Percentiles rank a stretch among this genome's conserved stretches.
These are phyloP conservation scores for Lactifluus rugatus DNA, from an alignment of 768 basidiomycete genomes.

Conservation along the genomic window DNA sequence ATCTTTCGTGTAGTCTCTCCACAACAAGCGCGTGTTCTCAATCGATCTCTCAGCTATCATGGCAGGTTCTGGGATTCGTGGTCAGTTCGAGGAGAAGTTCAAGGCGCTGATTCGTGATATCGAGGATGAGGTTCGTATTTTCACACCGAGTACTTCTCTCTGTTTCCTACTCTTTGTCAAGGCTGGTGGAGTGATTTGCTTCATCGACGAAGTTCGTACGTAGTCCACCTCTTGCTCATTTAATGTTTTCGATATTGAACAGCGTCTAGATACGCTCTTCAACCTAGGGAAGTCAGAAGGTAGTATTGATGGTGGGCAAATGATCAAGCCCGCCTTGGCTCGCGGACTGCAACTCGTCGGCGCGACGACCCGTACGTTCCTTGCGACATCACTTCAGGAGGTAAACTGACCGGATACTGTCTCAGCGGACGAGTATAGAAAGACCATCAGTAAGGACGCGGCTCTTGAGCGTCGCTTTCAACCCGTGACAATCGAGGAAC, in stretches of 20 bases:
- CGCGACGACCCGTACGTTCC: constrained; percentile 70
- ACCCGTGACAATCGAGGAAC: constrained; percentile 81
- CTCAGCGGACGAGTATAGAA: constrained; percentile 77
- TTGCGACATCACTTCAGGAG: background rate
- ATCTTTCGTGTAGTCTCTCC: constrained; percentile 50
- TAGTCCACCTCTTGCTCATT: constrained; percentile 18
- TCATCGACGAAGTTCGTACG: constrained; percentile 91
- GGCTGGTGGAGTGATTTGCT: constrained; percentile 77
- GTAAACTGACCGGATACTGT: background rate
- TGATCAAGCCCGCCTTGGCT: constrained; percentile 89
- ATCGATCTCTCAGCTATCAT: constrained; percentile 77
- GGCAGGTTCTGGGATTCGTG: constrained; percentile 85
- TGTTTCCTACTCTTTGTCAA: constrained; percentile 19
- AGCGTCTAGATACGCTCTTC: constrained; percentile 55
- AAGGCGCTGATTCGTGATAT: constrained; percentile 85
- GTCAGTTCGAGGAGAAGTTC: constrained; percentile 91
- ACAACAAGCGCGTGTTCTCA: constrained; percentile 79
- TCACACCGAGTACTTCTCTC: constrained; percentile 14
- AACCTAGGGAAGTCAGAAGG: constrained; percentile 89
- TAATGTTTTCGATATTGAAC: background rate
- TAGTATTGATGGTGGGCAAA: constrained; percentile 84
- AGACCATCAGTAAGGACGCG: constrained; percentile 86
- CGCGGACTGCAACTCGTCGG: constrained; percentile 83
- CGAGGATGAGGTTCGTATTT: constrained; percentile 55
- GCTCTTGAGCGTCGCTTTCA: constrained; percentile 89